Evolutionary conservation across 2,329 filamentous ascomycete species (phyloP).

Genomic region (Pezicula neosporulosa): DNA sequence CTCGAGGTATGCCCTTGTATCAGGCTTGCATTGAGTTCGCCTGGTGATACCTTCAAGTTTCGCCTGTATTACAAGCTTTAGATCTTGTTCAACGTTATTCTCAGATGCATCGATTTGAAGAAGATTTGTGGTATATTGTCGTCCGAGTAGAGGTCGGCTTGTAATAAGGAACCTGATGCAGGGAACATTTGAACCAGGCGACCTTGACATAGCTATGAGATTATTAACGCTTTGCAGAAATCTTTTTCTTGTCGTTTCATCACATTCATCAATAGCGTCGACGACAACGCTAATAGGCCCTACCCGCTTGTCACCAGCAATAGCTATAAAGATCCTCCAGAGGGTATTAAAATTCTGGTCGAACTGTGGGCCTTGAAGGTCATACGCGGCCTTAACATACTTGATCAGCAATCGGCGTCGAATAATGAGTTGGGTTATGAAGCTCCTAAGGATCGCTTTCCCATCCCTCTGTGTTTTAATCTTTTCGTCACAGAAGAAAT

Average conservation of each 20-base stretch:
- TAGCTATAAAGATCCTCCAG: conserved; percentile 31
- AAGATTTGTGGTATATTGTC: conserved; percentile 9
- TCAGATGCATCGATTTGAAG: conserved; percentile 23
- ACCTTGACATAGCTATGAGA: conserved; percentile 12
- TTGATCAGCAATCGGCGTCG: conserved; percentile 29
- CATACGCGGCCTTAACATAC: conserved; percentile 27
- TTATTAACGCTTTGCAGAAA: conserved; percentile 23
- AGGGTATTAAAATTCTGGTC: conserved; percentile 30
- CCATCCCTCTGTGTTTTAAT: conserved; percentile 31
- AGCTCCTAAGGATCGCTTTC: conserved; percentile 30
- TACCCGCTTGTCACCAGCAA: conserved; percentile 26
- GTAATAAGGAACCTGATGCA: conserved; percentile 31
- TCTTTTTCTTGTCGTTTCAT: conserved; percentile 20
- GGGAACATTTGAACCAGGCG: conserved; percentile 8
- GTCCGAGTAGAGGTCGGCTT: conserved; percentile 17
- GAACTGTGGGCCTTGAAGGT: conserved; percentile 28
- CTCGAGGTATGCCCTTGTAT: conserved; percentile 25
- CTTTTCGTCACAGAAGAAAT: conserved; percentile 33
- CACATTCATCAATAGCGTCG: conserved; percentile 37
- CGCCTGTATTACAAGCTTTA: conserved; percentile 29
- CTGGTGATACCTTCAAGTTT: conserved; percentile 29
- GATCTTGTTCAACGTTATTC: conserved; percentile 22
- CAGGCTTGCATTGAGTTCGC: conserved; percentile 18
- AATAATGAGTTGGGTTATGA: conserved; percentile 33
- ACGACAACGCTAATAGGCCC: conserved; percentile 30